A percentile compares a stretch with the other conserved stretches of the same genome.
phyloP scores from a whole-genome alignment of 805 yeast species.

The Blastobotrys muscicola region DNA sequence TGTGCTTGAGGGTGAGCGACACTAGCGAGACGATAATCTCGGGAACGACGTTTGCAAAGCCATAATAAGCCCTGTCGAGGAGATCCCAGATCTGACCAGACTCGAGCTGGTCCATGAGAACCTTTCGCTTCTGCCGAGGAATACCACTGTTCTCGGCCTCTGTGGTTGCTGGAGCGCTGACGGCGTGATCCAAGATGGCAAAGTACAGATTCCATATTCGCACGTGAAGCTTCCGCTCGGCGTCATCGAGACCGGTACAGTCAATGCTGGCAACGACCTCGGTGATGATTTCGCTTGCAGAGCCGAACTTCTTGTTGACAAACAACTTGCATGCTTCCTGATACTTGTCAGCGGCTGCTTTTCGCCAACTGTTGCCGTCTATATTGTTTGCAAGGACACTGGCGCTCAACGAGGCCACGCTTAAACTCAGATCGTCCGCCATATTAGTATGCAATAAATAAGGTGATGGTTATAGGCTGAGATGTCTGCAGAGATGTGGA shows the following conservation, averaged over 20 bases:
- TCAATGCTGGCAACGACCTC: too few relatives aligned
- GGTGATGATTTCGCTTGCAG: too few relatives aligned
- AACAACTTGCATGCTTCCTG: not conserved
- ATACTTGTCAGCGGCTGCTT: not conserved
- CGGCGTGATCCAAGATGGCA: conserved; percentile 12
- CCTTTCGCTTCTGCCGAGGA: conserved; percentile 3
- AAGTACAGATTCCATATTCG: conserved; percentile 15
- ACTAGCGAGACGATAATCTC: conserved; percentile 6
- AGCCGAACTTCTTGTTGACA: conserved; percentile 1
- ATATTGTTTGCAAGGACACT: too few relatives aligned
- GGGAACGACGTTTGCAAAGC: conserved; percentile 1
- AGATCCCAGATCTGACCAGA: conserved; percentile 4
- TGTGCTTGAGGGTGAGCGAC: conserved; percentile 2
- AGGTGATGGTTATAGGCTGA: too few relatives aligned
- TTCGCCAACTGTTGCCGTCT: too few relatives aligned
- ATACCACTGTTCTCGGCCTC: conserved; percentile 1
- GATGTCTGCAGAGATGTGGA: too few relatives aligned
- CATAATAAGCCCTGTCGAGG: conserved; percentile 1
- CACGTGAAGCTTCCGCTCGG: too few relatives aligned
- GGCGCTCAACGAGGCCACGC: too few relatives aligned
- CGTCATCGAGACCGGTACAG: too few relatives aligned
- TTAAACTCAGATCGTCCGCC: too few relatives aligned
- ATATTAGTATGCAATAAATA: too few relatives aligned
- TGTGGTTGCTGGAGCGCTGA: not conserved
- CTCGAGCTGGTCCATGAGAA: not conserved